These are phyloP conservation scores for Cadophora sp. DNA, from an alignment of 2,329 filamentous ascomycete species.

Conservation along the genomic window DNA sequence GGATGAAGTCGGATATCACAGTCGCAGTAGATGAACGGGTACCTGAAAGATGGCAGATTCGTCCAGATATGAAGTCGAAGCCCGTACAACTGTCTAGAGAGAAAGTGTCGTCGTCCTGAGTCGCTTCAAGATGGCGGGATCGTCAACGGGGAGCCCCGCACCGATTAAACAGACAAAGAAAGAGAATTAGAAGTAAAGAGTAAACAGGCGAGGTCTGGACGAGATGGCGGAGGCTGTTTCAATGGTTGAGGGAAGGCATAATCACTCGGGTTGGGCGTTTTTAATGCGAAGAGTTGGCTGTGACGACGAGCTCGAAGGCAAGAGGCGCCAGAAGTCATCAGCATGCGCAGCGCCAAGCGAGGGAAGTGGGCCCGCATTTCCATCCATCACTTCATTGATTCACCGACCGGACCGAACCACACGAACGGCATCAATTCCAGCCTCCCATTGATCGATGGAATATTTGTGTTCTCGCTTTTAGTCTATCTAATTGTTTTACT, in stretches of 20 bases:
- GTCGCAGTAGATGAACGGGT: constrained; percentile 12
- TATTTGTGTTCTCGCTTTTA: background rate
- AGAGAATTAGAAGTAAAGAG: background rate
- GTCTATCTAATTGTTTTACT: background rate
- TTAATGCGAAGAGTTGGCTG: constrained; percentile 28
- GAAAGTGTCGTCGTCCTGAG: constrained; percentile 23
- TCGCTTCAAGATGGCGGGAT: constrained; percentile 19
- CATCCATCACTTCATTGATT: constrained; percentile 6
- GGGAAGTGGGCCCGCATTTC: constrained; percentile 11
- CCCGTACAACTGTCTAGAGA: constrained; percentile 17
- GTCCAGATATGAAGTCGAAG: constrained; percentile 16
- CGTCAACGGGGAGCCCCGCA: constrained; percentile 30
- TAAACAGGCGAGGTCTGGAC: background rate
- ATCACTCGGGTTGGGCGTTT: constrained; percentile 22
- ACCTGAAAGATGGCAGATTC: constrained; percentile 18
- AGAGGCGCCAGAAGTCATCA: constrained; percentile 18
- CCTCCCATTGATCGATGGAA: background rate
- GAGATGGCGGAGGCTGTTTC: constrained; percentile 24
- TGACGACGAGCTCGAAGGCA: constrained; percentile 16
- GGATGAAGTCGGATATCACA: constrained; percentile 4
- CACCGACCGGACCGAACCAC: background rate
- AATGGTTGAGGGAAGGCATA: constrained; percentile 31
- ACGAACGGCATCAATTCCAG: background rate
- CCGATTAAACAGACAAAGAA: constrained; percentile 10
- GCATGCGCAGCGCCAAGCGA: constrained; percentile 19